Conservation (phyloP, 2,329 filamentous ascomycete genomes). For the Exophiala sp. region DNA sequence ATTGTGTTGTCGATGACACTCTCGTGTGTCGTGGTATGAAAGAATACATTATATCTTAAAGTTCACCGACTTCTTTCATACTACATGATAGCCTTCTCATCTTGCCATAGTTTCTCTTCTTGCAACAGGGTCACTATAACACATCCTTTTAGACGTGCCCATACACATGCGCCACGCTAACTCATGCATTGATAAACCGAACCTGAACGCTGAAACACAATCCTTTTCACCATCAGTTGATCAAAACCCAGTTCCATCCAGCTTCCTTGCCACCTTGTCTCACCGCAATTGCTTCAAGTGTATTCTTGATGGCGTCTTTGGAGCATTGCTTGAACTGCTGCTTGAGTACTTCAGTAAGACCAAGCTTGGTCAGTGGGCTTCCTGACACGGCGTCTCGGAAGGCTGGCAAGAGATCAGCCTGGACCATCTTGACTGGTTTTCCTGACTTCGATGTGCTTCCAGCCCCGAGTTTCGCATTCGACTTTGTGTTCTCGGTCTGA, state of each 20-base stretch:
- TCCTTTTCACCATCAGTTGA: slow-evolving; percentile 1
- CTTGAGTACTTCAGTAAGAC: slow-evolving; percentile 71
- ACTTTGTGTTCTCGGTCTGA: slow-evolving; percentile 6
- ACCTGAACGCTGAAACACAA: not conserved
- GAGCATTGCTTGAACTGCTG: slow-evolving; percentile 69
- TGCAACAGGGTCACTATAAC: too few relatives aligned
- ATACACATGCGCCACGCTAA: too few relatives aligned
- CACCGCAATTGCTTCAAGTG: slow-evolving; percentile 63
- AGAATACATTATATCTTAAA: too few relatives aligned
- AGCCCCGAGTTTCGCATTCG: not conserved
- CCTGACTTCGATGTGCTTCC: slow-evolving; percentile 1
- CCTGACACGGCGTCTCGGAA: slow-evolving; percentile 70
- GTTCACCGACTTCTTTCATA: too few relatives aligned
- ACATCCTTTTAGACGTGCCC: too few relatives aligned
- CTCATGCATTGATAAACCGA: not conserved
- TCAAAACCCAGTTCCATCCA: slow-evolving; percentile 63
- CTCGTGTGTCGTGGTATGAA: too few relatives aligned
- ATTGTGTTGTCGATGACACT: too few relatives aligned
- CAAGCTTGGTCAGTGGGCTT: slow-evolving; percentile 69
- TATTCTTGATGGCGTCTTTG: slow-evolving; percentile 68
- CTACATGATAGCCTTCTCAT: too few relatives aligned
- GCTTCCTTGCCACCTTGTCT: slow-evolving; percentile 59
- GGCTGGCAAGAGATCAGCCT: slow-evolving; percentile 58
- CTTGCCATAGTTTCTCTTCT: too few relatives aligned
- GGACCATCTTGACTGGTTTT: slow-evolving; percentile 41